These are phyloP conservation scores for Pythium scleroteichum DNA, from an alignment of 352 stramenopile genomes.

Conservation along the genomic window DNA sequence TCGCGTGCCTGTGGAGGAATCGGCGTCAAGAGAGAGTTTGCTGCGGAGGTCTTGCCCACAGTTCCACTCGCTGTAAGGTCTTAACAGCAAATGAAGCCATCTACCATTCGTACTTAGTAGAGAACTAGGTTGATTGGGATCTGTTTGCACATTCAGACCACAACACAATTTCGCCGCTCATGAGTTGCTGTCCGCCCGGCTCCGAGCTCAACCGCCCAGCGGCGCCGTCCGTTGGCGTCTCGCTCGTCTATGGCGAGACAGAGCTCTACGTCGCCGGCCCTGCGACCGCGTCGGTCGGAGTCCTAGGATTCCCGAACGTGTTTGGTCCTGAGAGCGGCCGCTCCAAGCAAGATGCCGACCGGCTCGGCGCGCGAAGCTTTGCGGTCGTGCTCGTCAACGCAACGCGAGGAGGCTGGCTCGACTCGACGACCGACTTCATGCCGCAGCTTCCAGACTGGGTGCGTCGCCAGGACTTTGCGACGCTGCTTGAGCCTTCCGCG, in stretches of 20 bases:
- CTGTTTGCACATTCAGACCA: constrained; percentile 2
- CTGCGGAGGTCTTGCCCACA: too few relatives aligned
- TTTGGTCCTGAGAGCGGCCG: constrained; percentile 45
- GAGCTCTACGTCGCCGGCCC: constrained; percentile 37
- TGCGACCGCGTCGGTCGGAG: constrained; percentile 24
- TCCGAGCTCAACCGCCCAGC: constrained; percentile 21
- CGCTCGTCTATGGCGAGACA: constrained; percentile 33
- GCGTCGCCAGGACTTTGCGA: constrained; percentile 19
- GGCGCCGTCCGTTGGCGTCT: constrained; percentile 6
- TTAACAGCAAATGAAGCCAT: too few relatives aligned
- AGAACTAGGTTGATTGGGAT: too few relatives aligned
- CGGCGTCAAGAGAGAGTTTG: too few relatives aligned
- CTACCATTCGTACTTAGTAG: too few relatives aligned
- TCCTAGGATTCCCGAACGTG: constrained; percentile 45
- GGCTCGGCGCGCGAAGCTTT: constrained; percentile 41
- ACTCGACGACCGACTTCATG: constrained; percentile 10
- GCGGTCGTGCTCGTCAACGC: constrained; percentile 42
- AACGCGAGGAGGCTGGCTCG: constrained; percentile 33
- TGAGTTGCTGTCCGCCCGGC: constrained; percentile 43
- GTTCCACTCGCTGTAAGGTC: too few relatives aligned
- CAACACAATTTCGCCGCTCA: neutral
- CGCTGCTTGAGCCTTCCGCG: constrained; percentile 5
- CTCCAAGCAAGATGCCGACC: constrained; percentile 42
- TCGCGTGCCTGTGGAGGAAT: too few relatives aligned
- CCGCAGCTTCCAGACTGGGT: constrained; percentile 21